Evolutionary conservation across 192 early-diverging fungal species (phyloP).

Genomic region (Entophlyctis luteolus): DNA sequence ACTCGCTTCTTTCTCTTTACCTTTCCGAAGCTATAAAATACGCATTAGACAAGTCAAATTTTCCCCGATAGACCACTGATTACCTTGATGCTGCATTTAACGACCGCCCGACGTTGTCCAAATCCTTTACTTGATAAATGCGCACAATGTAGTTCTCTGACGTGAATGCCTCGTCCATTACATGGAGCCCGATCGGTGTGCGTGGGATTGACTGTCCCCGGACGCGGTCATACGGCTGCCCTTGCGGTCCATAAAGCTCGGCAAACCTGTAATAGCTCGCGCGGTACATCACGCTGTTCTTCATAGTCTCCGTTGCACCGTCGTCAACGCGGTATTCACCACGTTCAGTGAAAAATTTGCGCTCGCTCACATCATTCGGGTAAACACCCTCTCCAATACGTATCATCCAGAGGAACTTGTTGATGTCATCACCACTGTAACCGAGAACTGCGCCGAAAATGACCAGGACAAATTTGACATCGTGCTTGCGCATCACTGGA

Average conservation of each 20-base stretch:
- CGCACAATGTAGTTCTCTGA: slow-evolving; percentile 91
- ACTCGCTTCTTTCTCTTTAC: slow-evolving; percentile 30
- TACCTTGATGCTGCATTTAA: slow-evolving; percentile 56
- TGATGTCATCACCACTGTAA: slow-evolving; percentile 99
- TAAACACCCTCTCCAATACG: slow-evolving; percentile 97
- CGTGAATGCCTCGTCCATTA: slow-evolving; percentile 74
- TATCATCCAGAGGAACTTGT: slow-evolving; percentile 99
- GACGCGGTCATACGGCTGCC: slow-evolving; percentile 76
- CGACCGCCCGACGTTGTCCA: slow-evolving; percentile 85
- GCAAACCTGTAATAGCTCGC: slow-evolving; percentile 92
- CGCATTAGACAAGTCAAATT: background rate
- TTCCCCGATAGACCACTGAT: background rate
- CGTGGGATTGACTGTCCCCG: slow-evolving; percentile 70
- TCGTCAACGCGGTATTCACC: slow-evolving; percentile 95
- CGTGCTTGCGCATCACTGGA: slow-evolving; percentile 81
- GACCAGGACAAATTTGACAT: slow-evolving; percentile 96
- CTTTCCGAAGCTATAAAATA: slow-evolving; percentile 25
- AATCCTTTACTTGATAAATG: slow-evolving; percentile 95
- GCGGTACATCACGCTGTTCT: slow-evolving; percentile 93
- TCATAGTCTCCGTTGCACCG: slow-evolving; percentile 83
- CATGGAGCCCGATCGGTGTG: slow-evolving; percentile 73
- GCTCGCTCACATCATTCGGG: slow-evolving; percentile 89
- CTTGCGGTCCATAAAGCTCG: slow-evolving; percentile 74
- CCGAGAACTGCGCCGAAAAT: slow-evolving; percentile 96
- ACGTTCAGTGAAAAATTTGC: slow-evolving; percentile 76